These are phyloP conservation scores for Bretziella fagacearum DNA, from an alignment of 2,329 filamentous ascomycete species.

Conservation along the genomic window DNA sequence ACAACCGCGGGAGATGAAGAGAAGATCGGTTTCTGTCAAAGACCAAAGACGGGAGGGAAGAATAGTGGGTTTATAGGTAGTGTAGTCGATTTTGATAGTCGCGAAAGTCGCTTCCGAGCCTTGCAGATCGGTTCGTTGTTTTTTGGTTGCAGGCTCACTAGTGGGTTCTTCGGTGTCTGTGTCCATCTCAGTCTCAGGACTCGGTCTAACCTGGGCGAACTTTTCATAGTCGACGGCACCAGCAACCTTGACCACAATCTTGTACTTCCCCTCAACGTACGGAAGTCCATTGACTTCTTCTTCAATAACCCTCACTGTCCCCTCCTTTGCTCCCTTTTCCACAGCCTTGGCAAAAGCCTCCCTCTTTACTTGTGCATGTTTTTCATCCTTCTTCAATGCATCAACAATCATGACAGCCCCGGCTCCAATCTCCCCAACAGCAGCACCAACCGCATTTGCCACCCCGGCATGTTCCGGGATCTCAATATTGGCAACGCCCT, in stretches of 20 bases:
- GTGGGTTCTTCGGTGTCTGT: background rate
- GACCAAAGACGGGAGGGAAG: constrained; percentile 15
- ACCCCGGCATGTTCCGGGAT: constrained; percentile 16
- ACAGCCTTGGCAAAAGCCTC: constrained; percentile 16
- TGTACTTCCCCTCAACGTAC: constrained; percentile 17
- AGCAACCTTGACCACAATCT: constrained; percentile 17
- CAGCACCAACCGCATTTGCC: constrained; percentile 18
- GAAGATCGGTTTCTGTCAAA: constrained; percentile 17
- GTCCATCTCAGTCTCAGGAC: background rate
- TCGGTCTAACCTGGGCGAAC: constrained; percentile 11
- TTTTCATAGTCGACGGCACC: constrained; percentile 16
- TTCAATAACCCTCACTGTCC: constrained; percentile 16
- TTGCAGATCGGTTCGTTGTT: background rate
- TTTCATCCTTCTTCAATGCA: constrained; percentile 14
- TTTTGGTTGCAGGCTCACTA: constrained; percentile 6
- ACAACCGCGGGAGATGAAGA: constrained; percentile 18
- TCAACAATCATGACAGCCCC: constrained; percentile 17
- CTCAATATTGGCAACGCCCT: constrained; percentile 16
- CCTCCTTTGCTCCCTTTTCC: constrained; percentile 15
- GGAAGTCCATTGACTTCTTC: constrained; percentile 17
- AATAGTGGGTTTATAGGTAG: constrained; percentile 32
- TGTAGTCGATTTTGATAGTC: constrained; percentile 20
- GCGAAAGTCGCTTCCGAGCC: background rate
- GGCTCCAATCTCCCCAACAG: constrained; percentile 17
- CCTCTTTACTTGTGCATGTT: constrained; percentile 15